These are phyloP conservation scores for Mycena epipterygia DNA, from an alignment of 768 basidiomycete species.

Conservation along the genomic window DNA sequence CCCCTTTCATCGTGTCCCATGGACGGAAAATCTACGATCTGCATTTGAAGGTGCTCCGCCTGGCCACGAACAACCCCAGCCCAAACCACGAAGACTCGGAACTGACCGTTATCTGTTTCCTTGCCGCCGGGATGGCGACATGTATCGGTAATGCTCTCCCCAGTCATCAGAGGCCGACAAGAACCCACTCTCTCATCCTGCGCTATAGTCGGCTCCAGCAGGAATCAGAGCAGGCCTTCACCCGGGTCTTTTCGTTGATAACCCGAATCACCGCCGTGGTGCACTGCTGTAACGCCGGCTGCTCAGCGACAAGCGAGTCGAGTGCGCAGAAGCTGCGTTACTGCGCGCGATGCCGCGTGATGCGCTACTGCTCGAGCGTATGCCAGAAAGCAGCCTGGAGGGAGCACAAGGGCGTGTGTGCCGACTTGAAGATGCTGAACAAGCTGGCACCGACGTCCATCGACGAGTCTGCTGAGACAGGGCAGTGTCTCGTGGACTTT, in stretches of 20 bases:
- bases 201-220: background rate
- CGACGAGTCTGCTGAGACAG: background rate
- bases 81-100: no score
- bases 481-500: background rate
- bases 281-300: slow-evolving; percentile 14
- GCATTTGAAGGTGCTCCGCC: background rate
- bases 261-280: background rate
- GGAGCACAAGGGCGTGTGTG: slow-evolving; percentile 18
- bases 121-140: background rate
- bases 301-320: slow-evolving; percentile 18
- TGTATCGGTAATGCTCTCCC: background rate
- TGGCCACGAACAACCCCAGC: background rate
- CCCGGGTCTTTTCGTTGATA: background rate
- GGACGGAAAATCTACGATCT: slow-evolving; percentile 4
- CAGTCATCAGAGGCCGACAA: background rate
- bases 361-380: slow-evolving; percentile 21
- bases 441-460: background rate
- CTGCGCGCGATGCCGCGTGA: slow-evolving; percentile 11
- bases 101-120: background rate
- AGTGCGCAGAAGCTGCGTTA: slow-evolving; percentile 12
- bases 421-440: slow-evolving; percentile 16
- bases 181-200: background rate
- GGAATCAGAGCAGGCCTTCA: background rate
- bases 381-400: slow-evolving; percentile 22
- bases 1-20: background rate